A percentile compares a stretch with the other conserved stretches of the same genome.
These are phyloP conservation scores for Sugiyamaella smithiae DNA, from an alignment of 805 yeast genomes.

Conservation along the genomic window DNA sequence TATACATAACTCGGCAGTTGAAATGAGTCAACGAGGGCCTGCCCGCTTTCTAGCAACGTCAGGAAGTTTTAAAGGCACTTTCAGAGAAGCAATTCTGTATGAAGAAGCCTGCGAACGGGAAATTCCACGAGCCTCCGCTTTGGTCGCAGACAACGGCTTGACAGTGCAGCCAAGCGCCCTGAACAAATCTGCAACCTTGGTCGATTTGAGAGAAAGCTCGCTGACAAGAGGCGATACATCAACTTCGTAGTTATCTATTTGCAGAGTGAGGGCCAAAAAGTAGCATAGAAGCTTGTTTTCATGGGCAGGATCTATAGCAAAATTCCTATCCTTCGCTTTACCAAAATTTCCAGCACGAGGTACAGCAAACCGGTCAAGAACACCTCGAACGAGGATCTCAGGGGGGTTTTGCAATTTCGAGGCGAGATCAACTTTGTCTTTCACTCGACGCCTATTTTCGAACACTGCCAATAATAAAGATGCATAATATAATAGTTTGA, in stretches of 20 bases:
- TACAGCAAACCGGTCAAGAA: constrained; percentile 69
- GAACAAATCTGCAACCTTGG: constrained; percentile 63
- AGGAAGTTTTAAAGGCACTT: constrained; percentile 88
- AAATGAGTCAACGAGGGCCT: too few species aligned
- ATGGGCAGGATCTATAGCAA: constrained; percentile 77
- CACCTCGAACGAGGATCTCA: constrained; percentile 65
- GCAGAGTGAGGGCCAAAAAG: constrained; percentile 67
- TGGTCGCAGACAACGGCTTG: constrained; percentile 55
- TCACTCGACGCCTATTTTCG: constrained; percentile 57
- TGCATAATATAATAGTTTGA: constrained; percentile 74
- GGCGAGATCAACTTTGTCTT: constrained; percentile 56
- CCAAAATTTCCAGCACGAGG: constrained; percentile 58
- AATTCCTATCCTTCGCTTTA: constrained; percentile 72
- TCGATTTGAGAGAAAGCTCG: constrained; percentile 78
- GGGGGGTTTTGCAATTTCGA: constrained; percentile 64
- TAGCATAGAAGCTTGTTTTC: constrained; percentile 85
- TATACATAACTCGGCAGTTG: too few species aligned
- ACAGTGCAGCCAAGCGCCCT: constrained; percentile 80
- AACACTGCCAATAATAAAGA: constrained; percentile 80
- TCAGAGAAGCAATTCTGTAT: constrained; percentile 77
- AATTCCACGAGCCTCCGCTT: constrained; percentile 37
- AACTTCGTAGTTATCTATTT: constrained; percentile 69
- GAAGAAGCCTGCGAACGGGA: constrained; percentile 39
- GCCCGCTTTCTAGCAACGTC: constrained; percentile 55
- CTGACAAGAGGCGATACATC: constrained; percentile 80